Evolutionary conservation across 1,284 basidiomycete species (phyloP).

Genomic region (Chiua sp.): DNA sequence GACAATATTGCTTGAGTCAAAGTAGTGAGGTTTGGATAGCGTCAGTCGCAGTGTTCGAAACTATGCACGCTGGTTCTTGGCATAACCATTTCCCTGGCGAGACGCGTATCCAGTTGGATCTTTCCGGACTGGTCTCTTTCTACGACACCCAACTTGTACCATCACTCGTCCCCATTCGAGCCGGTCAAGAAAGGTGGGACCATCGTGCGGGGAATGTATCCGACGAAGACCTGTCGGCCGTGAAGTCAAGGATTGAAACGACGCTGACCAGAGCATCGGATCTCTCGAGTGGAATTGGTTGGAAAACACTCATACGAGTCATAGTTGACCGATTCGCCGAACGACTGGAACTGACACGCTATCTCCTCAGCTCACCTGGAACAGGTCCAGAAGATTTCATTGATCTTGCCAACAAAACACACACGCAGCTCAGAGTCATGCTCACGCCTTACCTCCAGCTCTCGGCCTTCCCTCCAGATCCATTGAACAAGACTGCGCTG

Average conservation of each 20-base stretch:
- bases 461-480: no score
- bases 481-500: no score
- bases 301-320: no score
- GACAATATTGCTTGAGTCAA: not conserved
- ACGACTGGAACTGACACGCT: no score
- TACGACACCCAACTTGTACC: slow-evolving; percentile 39
- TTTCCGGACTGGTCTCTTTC: slow-evolving; percentile 37
- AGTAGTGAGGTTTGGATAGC: not conserved
- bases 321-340: no score
- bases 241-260: slow-evolving; percentile 27
- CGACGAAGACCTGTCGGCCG: slow-evolving; percentile 18
- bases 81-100: slow-evolving; percentile 43
- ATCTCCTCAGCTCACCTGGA: no score
- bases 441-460: no score
- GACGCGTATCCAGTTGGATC: slow-evolving; percentile 39
- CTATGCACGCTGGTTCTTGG: slow-evolving; percentile 36
- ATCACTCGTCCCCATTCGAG: slow-evolving; percentile 33
- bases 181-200: slow-evolving; percentile 30
- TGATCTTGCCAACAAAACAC: no score
- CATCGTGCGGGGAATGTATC: slow-evolving; percentile 39
- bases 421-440: no score
- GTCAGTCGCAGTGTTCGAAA: slow-evolving; percentile 23
- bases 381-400: no score
- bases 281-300: slow-evolving; percentile 37
- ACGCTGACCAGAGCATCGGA: slow-evolving; percentile 18